Evolutionary conservation across 495 filamentous ascomycete species (phyloP).

Genomic region (Melanomma pulvis-pyrius): DNA sequence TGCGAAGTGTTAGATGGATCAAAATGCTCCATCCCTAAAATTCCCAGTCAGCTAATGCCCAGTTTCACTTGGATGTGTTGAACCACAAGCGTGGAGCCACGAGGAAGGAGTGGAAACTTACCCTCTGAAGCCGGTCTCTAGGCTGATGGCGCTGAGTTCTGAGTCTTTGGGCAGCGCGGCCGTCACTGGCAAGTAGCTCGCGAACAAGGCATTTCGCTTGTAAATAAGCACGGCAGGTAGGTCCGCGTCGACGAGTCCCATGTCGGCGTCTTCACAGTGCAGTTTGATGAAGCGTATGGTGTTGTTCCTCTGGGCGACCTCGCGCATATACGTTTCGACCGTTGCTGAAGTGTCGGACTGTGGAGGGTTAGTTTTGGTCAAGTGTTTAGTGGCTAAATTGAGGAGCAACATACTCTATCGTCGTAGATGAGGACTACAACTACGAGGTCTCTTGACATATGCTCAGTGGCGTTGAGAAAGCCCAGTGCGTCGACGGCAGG

Average conservation of each 20-base stretch:
- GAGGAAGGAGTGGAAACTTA: slow-evolving; percentile 37
- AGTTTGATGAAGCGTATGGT: slow-evolving; percentile 86
- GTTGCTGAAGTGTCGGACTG: slow-evolving; percentile 74
- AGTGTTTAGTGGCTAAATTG: no score
- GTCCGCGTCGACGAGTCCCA: slow-evolving; percentile 84
- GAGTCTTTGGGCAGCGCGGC: slow-evolving; percentile 76
- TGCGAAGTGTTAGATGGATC: no score
- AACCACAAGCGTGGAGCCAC: background rate
- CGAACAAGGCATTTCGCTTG: slow-evolving; percentile 83
- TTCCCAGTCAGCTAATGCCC: slow-evolving; percentile 22
- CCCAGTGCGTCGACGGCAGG: slow-evolving; percentile 85
- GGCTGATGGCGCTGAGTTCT: slow-evolving; percentile 59
- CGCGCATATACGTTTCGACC: slow-evolving; percentile 74
- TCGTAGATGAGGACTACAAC: slow-evolving; percentile 98
- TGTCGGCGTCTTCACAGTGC: slow-evolving; percentile 90
- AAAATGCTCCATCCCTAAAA: no score
- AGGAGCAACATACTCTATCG: slow-evolving; percentile 62
- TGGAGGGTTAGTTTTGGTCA: slow-evolving; percentile 30
- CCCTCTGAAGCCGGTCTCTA: slow-evolving; percentile 66
- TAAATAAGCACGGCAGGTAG: slow-evolving; percentile 87
- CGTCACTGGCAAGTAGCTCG: slow-evolving; percentile 82
- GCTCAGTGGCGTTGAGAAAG: slow-evolving; percentile 94
- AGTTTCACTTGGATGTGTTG: slow-evolving; percentile 3
- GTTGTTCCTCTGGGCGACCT: slow-evolving; percentile 68
- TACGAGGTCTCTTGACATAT: slow-evolving; percentile 73